These are phyloP conservation scores for Lasiodiplodia sp. DNA, from an alignment of 2,329 filamentous ascomycete species.

Conservation along the genomic window DNA sequence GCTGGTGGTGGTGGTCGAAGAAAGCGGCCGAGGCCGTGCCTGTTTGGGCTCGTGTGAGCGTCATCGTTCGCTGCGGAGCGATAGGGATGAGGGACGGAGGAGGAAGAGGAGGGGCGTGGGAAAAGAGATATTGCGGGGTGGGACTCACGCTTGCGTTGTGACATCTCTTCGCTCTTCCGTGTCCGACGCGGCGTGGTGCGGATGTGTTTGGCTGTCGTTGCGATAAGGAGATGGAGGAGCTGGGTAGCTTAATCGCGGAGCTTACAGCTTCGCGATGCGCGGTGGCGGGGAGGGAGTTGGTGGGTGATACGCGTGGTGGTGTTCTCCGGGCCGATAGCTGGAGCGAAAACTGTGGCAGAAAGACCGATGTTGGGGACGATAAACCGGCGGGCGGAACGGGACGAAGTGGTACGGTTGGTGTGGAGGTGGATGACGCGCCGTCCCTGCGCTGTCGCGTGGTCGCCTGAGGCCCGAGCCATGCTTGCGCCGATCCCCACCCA, in stretches of 20 bases:
- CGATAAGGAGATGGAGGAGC: background rate
- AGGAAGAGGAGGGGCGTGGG: background rate
- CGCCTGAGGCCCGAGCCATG: constrained; percentile 10
- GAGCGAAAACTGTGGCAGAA: background rate
- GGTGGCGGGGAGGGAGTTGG: background rate
- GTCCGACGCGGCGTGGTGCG: background rate
- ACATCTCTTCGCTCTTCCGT: background rate
- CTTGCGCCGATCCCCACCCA: constrained; percentile 9
- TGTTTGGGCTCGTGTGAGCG: background rate
- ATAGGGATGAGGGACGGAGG: background rate
- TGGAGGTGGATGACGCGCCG: constrained; percentile 3
- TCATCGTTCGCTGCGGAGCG: too few species aligned
- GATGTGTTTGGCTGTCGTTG: background rate
- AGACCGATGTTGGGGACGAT: background rate
- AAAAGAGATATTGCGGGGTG: background rate
- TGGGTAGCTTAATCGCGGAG: background rate
- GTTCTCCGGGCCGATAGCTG: background rate
- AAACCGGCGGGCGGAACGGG: background rate
- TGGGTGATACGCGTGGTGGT: background rate
- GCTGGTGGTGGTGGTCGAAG: background rate
- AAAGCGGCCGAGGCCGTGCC: constrained; percentile 3
- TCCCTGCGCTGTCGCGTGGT: background rate
- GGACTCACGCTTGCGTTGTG: constrained; percentile 1
- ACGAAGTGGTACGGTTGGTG: background rate
- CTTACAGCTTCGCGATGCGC: background rate